Base-by-base conservation (phyloP, 148 eudicot species). In the Drosera capensis region DNA sequence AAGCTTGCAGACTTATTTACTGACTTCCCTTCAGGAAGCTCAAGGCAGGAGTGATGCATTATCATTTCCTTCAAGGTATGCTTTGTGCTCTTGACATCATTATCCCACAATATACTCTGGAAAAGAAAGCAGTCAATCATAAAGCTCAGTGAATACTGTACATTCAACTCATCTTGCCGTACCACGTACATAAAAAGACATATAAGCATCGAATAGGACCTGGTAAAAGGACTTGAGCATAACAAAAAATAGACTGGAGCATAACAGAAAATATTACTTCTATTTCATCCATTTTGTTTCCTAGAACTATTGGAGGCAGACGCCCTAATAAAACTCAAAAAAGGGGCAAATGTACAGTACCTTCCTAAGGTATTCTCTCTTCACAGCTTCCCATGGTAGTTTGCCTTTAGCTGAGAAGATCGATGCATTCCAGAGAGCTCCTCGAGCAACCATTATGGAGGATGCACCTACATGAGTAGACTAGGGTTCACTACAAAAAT, bases 351-450 rank as follows among this genome's bases (percentile, higher is more conserved):
- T n/a, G n/a, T n/a, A n/a, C n/a, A n/a, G n/a, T 78, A 86, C 96
- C 96, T 81, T 86, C 57, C 79, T 86, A 31, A 86, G 69, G 55
- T 86, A 86, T 48, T 72, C 84, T 52, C 51, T 73, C 60, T 86
- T 86, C 57, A 81, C 73, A 23, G 67, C 75, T 48, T 86, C 96
- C 73, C 75, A 63, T 24, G 93, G 87, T 45, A 68, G 16, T 56
- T 73, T 68, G 39, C 92, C 86, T 48, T 59, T 44, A 35, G 93
- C 73, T 54, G 80, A 78, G 65, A 86, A 86, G 64, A 86, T 50
- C 11, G 95, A 86, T 51, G 83, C 78, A 59, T 86, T 86, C 95
- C 95, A 86, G 61, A 86, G 80, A 48, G 95, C 95, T 39, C 92
- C 92, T 63, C 95, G 72, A 21, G 93, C 95, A 64, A 81, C 71